Conservation (phyloP, 345 rosid species). For the Boechera retrofracta region DNA sequence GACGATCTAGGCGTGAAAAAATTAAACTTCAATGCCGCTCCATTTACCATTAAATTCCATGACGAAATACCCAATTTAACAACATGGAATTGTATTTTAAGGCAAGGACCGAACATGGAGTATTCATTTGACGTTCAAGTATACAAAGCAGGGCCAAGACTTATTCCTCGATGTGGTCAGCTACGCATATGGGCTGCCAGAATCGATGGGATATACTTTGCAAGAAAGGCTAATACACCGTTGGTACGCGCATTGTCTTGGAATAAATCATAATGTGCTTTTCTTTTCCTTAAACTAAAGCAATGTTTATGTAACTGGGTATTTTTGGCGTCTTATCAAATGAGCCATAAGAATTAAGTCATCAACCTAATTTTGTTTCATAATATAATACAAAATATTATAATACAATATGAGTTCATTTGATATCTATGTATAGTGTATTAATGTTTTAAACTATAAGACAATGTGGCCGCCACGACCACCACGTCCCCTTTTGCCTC, state of each 20-base stretch:
- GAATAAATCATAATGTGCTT: neutral
- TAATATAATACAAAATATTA: no score
- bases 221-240: neutral
- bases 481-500: no score
- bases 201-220: neutral
- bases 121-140: neutral
- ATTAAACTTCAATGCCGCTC: neutral
- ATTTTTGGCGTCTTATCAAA: no score
- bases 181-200: neutral
- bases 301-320: no score
- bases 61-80: neutral
- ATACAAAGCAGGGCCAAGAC: neutral
- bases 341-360: no score
- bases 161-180: neutral
- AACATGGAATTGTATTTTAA: neutral
- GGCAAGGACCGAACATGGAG: neutral
- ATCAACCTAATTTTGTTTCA: no score
- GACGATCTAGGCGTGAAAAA: neutral
- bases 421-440: no score
- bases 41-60: neutral
- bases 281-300: neutral
- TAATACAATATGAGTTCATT: no score
- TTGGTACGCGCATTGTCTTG: neutral
- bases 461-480: no score
- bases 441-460: no score